Evolutionary conservation across 129 eudicot genomes (phyloP).

Genomic region (Smallanthus sonchifolius): DNA sequence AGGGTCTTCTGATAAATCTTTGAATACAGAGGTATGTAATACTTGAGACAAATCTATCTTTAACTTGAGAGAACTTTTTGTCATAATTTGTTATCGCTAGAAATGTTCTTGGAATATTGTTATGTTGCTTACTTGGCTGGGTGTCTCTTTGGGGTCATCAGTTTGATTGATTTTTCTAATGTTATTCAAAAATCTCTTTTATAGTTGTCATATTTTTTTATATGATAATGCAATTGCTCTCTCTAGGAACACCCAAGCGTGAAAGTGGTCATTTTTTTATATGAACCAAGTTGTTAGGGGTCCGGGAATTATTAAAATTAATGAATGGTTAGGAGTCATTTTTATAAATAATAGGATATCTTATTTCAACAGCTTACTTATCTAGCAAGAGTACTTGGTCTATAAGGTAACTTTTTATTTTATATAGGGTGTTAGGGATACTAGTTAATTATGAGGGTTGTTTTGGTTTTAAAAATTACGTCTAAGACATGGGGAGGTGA

Average conservation of each 20-base stretch:
- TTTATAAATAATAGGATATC: background rate
- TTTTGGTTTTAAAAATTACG: background rate
- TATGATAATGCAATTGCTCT: background rate
- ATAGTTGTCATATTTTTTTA: background rate
- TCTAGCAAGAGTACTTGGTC: background rate
- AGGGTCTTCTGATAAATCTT: slow-evolving; percentile 65
- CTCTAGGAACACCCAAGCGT: background rate
- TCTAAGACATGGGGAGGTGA: background rate
- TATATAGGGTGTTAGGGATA: background rate
- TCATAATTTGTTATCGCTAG: background rate
- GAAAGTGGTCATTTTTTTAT: background rate
- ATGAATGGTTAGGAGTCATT: background rate
- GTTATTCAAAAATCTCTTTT: background rate
- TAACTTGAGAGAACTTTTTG: background rate
- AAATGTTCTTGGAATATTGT: background rate
- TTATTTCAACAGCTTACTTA: background rate
- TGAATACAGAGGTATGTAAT: slow-evolving; percentile 52
- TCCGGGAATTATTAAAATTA: background rate
- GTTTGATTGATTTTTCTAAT: background rate
- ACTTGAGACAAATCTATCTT: slow-evolving; percentile 7
- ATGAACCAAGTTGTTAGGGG: background rate
- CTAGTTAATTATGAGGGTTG: background rate
- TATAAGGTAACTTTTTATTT: background rate
- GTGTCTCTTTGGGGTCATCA: background rate
- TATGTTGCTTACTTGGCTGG: background rate